Conservation (phyloP, 805 yeast genomes). For the Myxozyma neglecta region DNA sequence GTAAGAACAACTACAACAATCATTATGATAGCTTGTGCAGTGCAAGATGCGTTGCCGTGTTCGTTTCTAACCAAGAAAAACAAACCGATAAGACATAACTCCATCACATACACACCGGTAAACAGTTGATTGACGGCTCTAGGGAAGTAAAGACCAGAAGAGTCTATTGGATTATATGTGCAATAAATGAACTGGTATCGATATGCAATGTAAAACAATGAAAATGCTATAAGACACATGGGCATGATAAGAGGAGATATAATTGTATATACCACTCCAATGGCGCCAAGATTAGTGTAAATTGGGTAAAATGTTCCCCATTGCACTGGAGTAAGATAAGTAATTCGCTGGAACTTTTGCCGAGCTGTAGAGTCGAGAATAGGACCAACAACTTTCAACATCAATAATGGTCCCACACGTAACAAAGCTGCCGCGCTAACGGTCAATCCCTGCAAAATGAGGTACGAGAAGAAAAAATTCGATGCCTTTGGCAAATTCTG, state of each 20-base stretch:
- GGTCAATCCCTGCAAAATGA: conserved; percentile 71
- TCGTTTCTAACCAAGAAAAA: conserved; percentile 61
- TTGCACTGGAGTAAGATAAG: conserved; percentile 48
- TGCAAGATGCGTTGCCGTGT: conserved; percentile 47
- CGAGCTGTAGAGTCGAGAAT: conserved; percentile 62
- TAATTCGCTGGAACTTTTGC: conserved; percentile 49
- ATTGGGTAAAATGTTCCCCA: conserved; percentile 84
- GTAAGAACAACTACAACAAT: conserved; percentile 54
- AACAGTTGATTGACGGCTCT: conserved; percentile 73
- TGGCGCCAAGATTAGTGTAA: conserved; percentile 72
- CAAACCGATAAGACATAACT: conserved; percentile 73
- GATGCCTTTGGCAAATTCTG: conserved; percentile 80
- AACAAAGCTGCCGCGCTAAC: conserved; percentile 71
- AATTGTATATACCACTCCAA: conserved; percentile 74
- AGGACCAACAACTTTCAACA: conserved; percentile 42
- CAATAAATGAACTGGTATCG: conserved; percentile 64
- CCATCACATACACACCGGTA: conserved; percentile 79
- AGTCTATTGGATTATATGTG: conserved; percentile 41
- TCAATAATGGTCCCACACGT: conserved; percentile 55
- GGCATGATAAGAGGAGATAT: conserved; percentile 76
- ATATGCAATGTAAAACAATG: conserved; percentile 60
- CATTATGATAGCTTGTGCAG: conserved; percentile 55
- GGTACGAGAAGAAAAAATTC: conserved; percentile 77
- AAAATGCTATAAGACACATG: conserved; percentile 57
- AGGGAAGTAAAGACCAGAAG: conserved; percentile 66